Evolutionary conservation across 306 rosid genomes (phyloP).

Genomic region (Lablab purpureus): DNA sequence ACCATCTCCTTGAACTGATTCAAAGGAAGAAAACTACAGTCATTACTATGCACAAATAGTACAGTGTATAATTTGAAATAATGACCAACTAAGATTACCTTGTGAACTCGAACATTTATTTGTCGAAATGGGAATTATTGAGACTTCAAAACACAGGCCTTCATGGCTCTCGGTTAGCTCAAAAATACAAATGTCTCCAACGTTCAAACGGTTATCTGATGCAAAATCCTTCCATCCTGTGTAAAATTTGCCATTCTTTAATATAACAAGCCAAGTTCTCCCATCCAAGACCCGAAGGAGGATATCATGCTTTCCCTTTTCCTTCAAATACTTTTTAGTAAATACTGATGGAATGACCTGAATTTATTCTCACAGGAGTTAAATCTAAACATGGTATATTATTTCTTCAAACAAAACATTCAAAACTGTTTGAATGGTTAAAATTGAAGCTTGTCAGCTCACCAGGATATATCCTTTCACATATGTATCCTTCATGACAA

Average conservation of each 20-base stretch:
- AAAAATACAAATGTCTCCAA: slow-evolving; percentile 36
- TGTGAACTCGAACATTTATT: background rate
- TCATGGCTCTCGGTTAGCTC: background rate
- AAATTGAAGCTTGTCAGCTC: background rate
- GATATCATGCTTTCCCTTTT: background rate
- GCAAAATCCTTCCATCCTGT: slow-evolving; percentile 52
- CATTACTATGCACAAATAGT: background rate
- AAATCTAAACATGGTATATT: background rate
- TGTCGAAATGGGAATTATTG: background rate
- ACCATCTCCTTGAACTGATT: background rate
- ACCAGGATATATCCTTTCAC: background rate
- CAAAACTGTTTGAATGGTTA: background rate
- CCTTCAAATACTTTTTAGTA: background rate
- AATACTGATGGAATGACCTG: background rate
- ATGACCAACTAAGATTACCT: background rate
- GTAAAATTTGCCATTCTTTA: background rate
- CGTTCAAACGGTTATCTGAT: slow-evolving; percentile 16
- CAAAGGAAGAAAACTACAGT: background rate
- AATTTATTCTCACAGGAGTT: background rate
- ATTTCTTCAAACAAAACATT: background rate
- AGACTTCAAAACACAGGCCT: background rate
- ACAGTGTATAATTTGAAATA: background rate
- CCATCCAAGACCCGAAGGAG: background rate
- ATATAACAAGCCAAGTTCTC: background rate
- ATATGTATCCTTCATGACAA: background rate